Evolutionary conservation across 805 yeast genomes (phyloP).

Genomic region (Nakazawaea peltata): DNA sequence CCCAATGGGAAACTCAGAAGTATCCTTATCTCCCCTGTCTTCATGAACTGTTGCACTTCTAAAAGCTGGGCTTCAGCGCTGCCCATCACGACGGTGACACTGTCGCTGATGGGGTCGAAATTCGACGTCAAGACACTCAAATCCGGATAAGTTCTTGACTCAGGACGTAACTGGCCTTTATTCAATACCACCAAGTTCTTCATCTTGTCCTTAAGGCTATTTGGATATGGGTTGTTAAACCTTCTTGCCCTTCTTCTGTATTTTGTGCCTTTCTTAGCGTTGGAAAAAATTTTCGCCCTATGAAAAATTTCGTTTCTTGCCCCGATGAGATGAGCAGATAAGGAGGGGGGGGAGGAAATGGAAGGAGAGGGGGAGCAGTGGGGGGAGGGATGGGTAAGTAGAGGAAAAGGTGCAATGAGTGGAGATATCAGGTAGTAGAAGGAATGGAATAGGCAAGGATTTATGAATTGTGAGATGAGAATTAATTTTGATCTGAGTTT

Average conservation of each 20-base stretch:
- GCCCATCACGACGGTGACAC: conserved; percentile 58
- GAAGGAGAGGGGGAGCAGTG: not conserved
- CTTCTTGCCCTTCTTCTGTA: too few relatives aligned
- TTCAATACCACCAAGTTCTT: conserved; percentile 32
- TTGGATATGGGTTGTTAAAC: too few relatives aligned
- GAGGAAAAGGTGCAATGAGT: not conserved
- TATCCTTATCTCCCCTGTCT: conserved; percentile 47
- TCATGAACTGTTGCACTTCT: conserved; percentile 73
- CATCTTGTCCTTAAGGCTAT: conserved; percentile 18
- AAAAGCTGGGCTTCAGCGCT: conserved; percentile 42
- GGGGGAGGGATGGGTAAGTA: not conserved
- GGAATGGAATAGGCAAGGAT: too few relatives aligned
- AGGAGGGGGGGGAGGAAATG: not conserved
- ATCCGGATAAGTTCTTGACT: conserved; percentile 58
- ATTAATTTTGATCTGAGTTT: too few relatives aligned
- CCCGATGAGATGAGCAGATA: too few relatives aligned
- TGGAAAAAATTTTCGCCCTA: not conserved
- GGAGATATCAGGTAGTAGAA: not conserved
- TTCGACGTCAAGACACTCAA: conserved; percentile 42
- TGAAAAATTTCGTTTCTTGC: not conserved
- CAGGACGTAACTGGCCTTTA: conserved; percentile 42
- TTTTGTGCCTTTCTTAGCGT: too few relatives aligned
- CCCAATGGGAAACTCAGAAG: conserved; percentile 55
- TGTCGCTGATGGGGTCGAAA: conserved; percentile 70
- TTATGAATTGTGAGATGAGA: too few relatives aligned